A percentile compares a stretch with the other conserved stretches of the same genome.
phyloP scores from a whole-genome alignment of 2,329 filamentous ascomycete species.

The Ceratocystis colombiana region DNA sequence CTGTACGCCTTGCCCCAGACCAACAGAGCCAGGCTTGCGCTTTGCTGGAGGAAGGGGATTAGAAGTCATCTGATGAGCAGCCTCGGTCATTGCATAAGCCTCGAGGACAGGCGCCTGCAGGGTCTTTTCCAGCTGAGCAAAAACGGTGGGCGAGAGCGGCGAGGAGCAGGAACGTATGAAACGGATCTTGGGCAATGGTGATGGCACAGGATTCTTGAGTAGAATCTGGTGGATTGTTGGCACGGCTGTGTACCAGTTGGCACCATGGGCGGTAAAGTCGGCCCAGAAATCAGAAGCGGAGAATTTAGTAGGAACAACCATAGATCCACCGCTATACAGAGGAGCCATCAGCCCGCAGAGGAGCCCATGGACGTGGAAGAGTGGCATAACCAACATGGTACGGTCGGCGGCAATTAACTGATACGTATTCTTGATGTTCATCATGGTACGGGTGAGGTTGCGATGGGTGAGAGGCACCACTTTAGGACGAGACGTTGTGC shows the following conservation, averaged over 20 bases:
- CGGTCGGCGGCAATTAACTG: constrained; percentile 59
- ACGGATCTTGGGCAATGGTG: constrained; percentile 59
- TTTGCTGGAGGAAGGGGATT: constrained; percentile 60
- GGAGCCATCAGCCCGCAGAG: constrained; percentile 73
- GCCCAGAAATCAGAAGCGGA: constrained; percentile 74
- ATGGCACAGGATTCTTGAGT: constrained; percentile 60
- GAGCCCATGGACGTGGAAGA: constrained; percentile 86
- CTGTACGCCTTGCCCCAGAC: constrained; percentile 73
- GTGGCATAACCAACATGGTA: constrained; percentile 79
- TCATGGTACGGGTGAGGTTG: constrained; percentile 74
- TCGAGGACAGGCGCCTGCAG: constrained; percentile 75
- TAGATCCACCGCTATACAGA: constrained; percentile 63
- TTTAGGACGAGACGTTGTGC: constrained; percentile 76
- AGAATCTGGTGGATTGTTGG: constrained; percentile 87
- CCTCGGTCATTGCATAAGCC: constrained; percentile 89
- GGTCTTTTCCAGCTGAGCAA: constrained; percentile 65
- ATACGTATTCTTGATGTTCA: constrained; percentile 72
- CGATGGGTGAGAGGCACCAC: constrained; percentile 73
- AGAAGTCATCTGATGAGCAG: constrained; percentile 74
- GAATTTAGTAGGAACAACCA: constrained; percentile 69
- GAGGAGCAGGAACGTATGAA: constrained; percentile 76
- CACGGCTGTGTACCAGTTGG: constrained; percentile 90
- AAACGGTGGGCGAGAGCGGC: constrained; percentile 69
- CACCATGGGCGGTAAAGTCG: constrained; percentile 61
- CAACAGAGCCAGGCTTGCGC: constrained; percentile 72